phyloP scores from a whole-genome alignment of 2,329 filamentous ascomycete genomes.

The Trichoderma sp. region DNA sequence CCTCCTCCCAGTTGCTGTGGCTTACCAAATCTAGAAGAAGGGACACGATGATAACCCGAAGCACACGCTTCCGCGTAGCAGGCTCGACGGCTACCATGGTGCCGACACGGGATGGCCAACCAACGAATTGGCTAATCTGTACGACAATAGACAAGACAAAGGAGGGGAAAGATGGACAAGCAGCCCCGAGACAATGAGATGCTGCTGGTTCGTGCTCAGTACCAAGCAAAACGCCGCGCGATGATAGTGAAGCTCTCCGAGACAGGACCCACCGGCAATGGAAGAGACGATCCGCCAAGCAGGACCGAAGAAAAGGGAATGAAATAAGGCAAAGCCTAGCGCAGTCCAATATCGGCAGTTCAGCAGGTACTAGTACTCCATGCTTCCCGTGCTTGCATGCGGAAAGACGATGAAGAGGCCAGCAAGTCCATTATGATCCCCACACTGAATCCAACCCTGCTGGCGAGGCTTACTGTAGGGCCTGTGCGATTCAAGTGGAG shows the following conservation, averaged over 20 bases:
- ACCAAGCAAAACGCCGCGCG: neutral
- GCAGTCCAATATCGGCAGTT: neutral
- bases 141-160: neutral
- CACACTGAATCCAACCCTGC: constrained; percentile 6
- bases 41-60: constrained; percentile 85
- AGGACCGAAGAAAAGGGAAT: neutral
- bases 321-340: constrained; percentile 4
- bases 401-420: constrained; percentile 6
- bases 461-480: constrained; percentile 1
- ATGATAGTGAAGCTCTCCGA: neutral
- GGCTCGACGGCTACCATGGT: constrained; percentile 47
- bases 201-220: neutral
- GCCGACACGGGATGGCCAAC: neutral
- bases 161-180: neutral
- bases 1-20: neutral
- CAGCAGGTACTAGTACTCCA: constrained; percentile 5
- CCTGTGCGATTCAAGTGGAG: neutral
- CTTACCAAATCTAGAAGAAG: constrained; percentile 82
- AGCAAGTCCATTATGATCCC: constrained; percentile 3
- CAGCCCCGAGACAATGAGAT: neutral
- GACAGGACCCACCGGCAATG: neutral
- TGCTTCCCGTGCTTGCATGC: constrained; percentile 6
- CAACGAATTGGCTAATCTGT: constrained; percentile 20
- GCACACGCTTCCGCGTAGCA: constrained; percentile 70
- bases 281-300: constrained; percentile 4